These are phyloP conservation scores for Trichophyton equinum DNA, from an alignment of 2,329 filamentous ascomycete genomes.

Conservation along the genomic window DNA sequence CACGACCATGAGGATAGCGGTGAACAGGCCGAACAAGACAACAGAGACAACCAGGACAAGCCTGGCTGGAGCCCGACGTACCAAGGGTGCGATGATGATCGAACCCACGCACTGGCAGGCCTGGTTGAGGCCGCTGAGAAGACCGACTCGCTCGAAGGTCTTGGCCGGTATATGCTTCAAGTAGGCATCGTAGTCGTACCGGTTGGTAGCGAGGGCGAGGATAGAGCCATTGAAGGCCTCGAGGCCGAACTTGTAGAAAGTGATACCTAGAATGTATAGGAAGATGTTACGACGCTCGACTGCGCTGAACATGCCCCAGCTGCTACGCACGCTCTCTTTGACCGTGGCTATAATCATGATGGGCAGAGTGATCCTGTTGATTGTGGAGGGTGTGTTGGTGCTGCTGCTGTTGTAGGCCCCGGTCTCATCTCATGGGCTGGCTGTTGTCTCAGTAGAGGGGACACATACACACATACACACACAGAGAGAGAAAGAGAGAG, in stretches of 20 bases:
- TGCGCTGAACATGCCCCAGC: slow-evolving; percentile 25
- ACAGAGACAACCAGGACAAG: slow-evolving; percentile 35
- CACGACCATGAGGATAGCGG: slow-evolving; percentile 37
- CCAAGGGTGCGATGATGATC: slow-evolving; percentile 40
- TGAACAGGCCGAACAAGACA: slow-evolving; percentile 36
- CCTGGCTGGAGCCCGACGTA: slow-evolving; percentile 38
- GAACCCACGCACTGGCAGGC: slow-evolving; percentile 41
- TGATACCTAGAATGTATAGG: slow-evolving; percentile 39
- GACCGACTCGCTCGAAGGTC: slow-evolving; percentile 37
- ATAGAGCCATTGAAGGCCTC: slow-evolving; percentile 42
- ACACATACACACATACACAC: no score
- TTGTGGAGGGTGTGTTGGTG: neutral
- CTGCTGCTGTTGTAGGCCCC: neutral
- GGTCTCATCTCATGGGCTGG: neutral
- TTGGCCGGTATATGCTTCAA: slow-evolving; percentile 21
- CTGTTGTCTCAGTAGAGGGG: neutral
- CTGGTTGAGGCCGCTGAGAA: slow-evolving; percentile 39
- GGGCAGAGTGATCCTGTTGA: slow-evolving; percentile 1
- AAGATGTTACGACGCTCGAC: slow-evolving; percentile 36
- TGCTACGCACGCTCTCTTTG: slow-evolving; percentile 6
- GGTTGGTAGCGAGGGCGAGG: slow-evolving; percentile 38
- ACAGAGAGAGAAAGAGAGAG: neutral
- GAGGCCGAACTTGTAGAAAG: slow-evolving; percentile 42
- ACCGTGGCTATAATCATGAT: slow-evolving; percentile 6
- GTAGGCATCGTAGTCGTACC: slow-evolving; percentile 36